Percentiles rank a stretch among this genome's conserved stretches.
These are phyloP conservation scores for Zelonia costaricensis DNA, from an alignment of 208 protist genomes.

Conservation along the genomic window DNA sequence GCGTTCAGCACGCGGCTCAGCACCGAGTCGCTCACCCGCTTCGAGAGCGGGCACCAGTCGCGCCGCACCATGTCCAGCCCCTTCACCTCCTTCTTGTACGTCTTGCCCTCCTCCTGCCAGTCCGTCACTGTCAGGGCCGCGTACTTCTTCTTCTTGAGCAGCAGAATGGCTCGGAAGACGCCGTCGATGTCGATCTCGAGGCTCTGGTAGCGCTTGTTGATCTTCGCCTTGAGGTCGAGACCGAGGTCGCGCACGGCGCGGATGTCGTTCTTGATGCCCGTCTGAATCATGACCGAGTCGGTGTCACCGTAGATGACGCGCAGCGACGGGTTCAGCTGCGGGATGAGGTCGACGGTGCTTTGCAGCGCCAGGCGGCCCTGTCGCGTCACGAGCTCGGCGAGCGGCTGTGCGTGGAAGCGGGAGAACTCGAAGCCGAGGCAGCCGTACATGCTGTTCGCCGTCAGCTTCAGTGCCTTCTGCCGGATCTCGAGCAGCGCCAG, in stretches of 20 bases:
- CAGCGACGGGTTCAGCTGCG: constrained; percentile 85
- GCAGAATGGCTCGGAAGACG: constrained; percentile 98
- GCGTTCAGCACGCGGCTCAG: constrained; percentile 94
- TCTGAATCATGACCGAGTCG: constrained; percentile 99
- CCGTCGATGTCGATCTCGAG: constrained; percentile 99
- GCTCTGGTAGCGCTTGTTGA: constrained; percentile 97
- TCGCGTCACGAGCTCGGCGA: constrained; percentile 98
- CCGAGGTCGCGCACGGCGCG: constrained; percentile 90
- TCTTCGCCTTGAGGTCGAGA: constrained; percentile 90
- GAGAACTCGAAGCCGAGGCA: constrained; percentile 99
- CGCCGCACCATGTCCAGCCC: constrained; percentile 99
- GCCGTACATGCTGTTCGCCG: constrained; percentile 99
- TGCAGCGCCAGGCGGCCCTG: constrained; percentile 96
- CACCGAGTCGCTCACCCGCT: constrained; percentile 91
- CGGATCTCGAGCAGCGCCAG: constrained; percentile 95
- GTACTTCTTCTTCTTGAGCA: constrained; percentile 96
- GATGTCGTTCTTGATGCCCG: constrained; percentile 89
- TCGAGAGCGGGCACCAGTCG: constrained; percentile 99
- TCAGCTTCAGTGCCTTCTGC: constrained; percentile 98
- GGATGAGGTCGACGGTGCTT: constrained; percentile 93
- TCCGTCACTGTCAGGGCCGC: constrained; percentile 86
- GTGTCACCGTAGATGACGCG: constrained; percentile 99
- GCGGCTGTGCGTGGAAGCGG: constrained; percentile 98
- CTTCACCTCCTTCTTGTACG: constrained; percentile 94
- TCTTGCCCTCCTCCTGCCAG: constrained; percentile 66